These are phyloP conservation scores for Gossypium mustelinum DNA, from an alignment of 345 rosid genomes.

Conservation along the genomic window DNA sequence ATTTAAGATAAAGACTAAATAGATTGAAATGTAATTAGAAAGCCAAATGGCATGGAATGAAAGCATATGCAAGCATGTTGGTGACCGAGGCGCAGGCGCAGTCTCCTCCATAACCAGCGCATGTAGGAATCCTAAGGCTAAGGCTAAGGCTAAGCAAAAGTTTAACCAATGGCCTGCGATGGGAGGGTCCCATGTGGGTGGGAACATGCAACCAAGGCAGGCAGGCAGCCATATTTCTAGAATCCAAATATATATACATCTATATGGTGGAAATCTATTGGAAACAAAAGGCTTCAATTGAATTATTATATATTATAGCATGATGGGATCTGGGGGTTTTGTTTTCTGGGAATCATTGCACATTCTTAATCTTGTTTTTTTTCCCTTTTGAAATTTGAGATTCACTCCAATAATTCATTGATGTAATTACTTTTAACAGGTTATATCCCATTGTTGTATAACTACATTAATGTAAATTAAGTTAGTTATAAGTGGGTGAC, in stretches of 20 bases:
- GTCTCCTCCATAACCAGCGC: conserved; percentile 12
- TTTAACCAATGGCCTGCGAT: conserved; percentile 9
- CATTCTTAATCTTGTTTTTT: neutral
- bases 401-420: no score
- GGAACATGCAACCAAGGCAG: neutral
- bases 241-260: neutral
- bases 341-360: neutral
- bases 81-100: neutral
- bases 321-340: conserved; percentile 7
- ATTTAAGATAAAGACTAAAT: no score
- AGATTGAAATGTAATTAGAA: neutral
- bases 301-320: neutral
- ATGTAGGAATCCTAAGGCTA: conserved; percentile 22
- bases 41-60: neutral
- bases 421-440: neutral
- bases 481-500: no score
- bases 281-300: neutral
- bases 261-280: neutral
- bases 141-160: neutral
- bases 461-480: no score
- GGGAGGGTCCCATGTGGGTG: conserved; percentile 29
- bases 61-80: neutral
- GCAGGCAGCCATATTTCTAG: neutral
- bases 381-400: no score
- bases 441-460: neutral